These are phyloP conservation scores for Microthyrium microscopicum DNA, from an alignment of 2,329 filamentous ascomycete genomes.

Conservation along the genomic window DNA sequence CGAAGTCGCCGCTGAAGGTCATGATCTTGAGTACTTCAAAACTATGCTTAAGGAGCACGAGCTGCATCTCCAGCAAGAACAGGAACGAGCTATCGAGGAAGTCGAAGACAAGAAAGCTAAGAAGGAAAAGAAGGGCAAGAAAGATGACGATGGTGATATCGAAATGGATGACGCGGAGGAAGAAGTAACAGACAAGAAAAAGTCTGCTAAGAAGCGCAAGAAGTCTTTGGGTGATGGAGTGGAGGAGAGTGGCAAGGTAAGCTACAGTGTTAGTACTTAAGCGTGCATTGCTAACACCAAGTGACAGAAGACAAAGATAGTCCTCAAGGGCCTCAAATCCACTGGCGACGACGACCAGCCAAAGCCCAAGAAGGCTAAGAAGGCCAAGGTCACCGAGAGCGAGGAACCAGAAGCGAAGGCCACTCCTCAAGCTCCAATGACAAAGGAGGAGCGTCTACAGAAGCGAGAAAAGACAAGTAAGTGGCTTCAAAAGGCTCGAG, in stretches of 20 bases:
- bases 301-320: conserved; percentile 29
- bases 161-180: conserved; percentile 21
- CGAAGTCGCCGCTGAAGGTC: conserved; percentile 58
- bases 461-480: conserved; percentile 38
- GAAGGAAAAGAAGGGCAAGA: conserved; percentile 33
- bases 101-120: conserved; percentile 33
- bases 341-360: conserved; percentile 17
- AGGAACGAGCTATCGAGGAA: conserved; percentile 48
- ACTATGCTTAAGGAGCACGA: conserved; percentile 48
- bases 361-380: conserved; percentile 31
- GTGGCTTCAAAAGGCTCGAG: conserved; percentile 34
- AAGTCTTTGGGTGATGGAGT: conserved; percentile 13
- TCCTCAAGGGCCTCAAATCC: conserved; percentile 24
- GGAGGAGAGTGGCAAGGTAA: conserved; percentile 15
- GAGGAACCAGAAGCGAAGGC: conserved; percentile 44
- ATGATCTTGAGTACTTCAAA: conserved; percentile 73
- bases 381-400: conserved; percentile 36
- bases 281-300: conserved; percentile 13
- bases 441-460: conserved; percentile 37
- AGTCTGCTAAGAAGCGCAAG: conserved; percentile 41
- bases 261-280: conserved; percentile 8
- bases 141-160: conserved; percentile 19
- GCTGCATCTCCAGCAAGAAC: conserved; percentile 36
- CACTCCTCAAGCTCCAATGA: conserved; percentile 22
- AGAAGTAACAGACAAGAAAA: conserved; percentile 7